phyloP scores from a whole-genome alignment of 805 yeast genomes.

The Starmera caribaea region DNA sequence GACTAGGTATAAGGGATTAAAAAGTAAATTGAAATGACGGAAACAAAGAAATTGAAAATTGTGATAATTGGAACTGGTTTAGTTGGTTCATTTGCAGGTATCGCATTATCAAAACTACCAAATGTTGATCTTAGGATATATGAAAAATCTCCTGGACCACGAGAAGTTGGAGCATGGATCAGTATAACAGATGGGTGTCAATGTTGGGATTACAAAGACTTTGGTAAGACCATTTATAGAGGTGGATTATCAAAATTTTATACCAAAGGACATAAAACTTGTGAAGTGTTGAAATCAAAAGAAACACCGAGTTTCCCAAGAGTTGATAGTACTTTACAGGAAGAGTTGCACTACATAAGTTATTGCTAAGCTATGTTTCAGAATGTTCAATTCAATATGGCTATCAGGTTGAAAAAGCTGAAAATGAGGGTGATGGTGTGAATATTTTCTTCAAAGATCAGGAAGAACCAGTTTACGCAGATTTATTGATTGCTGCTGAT shows the following conservation, averaged over 20 bases:
- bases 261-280: neutral
- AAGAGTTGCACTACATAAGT: neutral
- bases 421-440: neutral
- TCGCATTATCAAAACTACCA: neutral
- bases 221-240: neutral
- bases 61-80: constrained; percentile 1
- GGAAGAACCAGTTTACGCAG: neutral
- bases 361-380: neutral
- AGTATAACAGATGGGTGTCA: neutral
- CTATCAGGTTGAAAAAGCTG: neutral
- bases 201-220: neutral
- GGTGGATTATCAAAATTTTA: neutral
- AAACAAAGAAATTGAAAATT: no score
- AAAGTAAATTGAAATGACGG: no score
- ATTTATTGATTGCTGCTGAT: constrained; percentile 2
- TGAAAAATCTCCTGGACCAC: neutral
- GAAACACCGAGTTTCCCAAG: neutral
- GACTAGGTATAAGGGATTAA: no score
- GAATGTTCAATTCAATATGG: constrained; percentile 1
- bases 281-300: neutral
- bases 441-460: neutral
- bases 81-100: constrained; percentile 1
- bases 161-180: constrained; percentile 3
- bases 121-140: neutral
- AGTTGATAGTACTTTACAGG: neutral